Evolutionary conservation across 768 basidiomycete species (phyloP).

Genomic region (Agrocybe pediades): DNA sequence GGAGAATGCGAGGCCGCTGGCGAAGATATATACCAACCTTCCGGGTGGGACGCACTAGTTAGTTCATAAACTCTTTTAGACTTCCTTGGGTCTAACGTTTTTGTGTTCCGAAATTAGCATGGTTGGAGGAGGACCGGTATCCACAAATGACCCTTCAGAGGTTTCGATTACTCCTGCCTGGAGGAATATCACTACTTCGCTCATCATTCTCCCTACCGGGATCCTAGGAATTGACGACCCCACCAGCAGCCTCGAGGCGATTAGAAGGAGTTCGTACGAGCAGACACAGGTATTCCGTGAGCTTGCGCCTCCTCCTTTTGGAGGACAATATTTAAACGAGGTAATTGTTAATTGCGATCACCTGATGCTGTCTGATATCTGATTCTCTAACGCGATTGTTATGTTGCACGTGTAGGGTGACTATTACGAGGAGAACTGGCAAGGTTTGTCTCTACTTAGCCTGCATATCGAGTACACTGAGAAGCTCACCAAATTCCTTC

Average conservation of each 20-base stretch:
- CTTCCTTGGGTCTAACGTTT: neutral
- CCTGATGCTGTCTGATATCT: neutral
- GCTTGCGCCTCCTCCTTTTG: neutral
- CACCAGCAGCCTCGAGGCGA: neutral
- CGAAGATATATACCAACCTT: neutral
- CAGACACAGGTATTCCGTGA: neutral
- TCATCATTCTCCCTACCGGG: neutral
- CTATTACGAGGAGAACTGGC: neutral
- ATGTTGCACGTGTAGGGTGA: neutral
- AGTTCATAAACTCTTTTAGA: neutral
- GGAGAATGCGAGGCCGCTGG: neutral
- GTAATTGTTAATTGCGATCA: neutral
- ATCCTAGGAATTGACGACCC: neutral
- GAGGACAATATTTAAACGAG: conserved; percentile 4
- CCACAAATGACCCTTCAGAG: neutral
- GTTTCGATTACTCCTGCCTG: neutral
- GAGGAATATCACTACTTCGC: neutral
- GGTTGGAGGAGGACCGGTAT: neutral
- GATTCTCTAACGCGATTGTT: neutral
- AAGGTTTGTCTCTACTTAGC: neutral
- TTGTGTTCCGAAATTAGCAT: neutral
- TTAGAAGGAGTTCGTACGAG: neutral
- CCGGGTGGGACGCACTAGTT: neutral
- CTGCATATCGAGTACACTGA: neutral
- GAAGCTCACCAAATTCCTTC: no score